Conservation (phyloP, 148 eudicot species). For the Euryodendron excelsum region DNA sequence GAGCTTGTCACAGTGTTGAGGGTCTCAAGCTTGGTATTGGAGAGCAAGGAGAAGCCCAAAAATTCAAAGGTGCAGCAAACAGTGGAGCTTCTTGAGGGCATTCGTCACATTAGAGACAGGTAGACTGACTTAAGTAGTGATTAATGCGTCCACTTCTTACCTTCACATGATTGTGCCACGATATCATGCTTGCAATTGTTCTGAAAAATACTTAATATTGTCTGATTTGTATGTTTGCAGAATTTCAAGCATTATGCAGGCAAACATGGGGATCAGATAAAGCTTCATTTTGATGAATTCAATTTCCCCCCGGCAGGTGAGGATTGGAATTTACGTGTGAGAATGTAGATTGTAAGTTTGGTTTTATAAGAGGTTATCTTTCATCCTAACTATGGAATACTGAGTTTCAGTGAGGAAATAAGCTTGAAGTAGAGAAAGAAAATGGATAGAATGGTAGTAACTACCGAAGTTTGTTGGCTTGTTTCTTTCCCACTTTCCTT, state of each 20-base stretch:
- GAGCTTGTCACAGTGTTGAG: conserved; percentile 49
- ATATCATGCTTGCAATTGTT: neutral
- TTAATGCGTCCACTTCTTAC: neutral
- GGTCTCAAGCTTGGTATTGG: conserved; percentile 35
- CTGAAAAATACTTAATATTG: neutral
- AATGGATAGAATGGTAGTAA: neutral
- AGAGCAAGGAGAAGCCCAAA: conserved; percentile 35
- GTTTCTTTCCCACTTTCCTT: too few relatives aligned
- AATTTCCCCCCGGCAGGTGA: conserved; percentile 4
- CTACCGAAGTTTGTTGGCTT: neutral
- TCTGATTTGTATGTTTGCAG: conserved; percentile 24
- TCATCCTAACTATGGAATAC: neutral
- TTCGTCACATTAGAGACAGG: conserved; percentile 65
- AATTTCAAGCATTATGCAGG: conserved; percentile 29
- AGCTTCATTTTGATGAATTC: conserved; percentile 6
- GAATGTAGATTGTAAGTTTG: neutral
- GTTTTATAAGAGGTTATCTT: neutral
- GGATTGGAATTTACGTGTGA: neutral
- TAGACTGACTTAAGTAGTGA: conserved; percentile 15
- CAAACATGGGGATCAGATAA: conserved; percentile 7
- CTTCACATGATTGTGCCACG: neutral
- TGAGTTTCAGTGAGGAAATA: neutral
- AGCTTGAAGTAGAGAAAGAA: neutral
- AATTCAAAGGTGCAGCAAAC: conserved; percentile 44
- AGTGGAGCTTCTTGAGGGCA: conserved; percentile 45